Percentiles rank a stretch among this genome's conserved stretches.
Conservation (phyloP, 176 grass and related monocot genomes). For the Oryza brachyantha region DNA sequence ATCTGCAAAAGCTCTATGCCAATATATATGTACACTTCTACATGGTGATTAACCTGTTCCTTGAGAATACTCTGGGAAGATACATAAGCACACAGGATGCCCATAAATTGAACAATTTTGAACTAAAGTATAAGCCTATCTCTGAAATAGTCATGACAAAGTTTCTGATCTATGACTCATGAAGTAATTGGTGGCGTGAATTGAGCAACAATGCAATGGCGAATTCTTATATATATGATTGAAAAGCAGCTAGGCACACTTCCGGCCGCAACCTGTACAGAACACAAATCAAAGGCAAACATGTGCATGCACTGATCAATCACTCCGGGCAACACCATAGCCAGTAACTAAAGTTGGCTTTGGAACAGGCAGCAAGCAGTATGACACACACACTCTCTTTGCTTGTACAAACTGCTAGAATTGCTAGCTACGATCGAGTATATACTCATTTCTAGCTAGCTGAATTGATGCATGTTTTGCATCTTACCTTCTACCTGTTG, state of each 20-base stretch:
- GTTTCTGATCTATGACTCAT: not conserved
- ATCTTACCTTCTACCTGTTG: conserved; percentile 40
- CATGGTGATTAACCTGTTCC: too few species aligned
- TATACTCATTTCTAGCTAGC: not conserved
- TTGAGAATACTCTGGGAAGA: too few species aligned
- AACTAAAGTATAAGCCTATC: not conserved
- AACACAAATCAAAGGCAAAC: not conserved
- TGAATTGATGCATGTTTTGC: not conserved
- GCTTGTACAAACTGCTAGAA: not conserved
- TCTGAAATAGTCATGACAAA: not conserved
- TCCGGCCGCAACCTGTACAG: not conserved
- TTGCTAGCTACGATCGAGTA: not conserved
- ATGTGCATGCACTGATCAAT: not conserved
- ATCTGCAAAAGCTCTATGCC: too few species aligned
- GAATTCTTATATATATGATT: not conserved
- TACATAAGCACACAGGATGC: not conserved
- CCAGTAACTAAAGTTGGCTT: not conserved
- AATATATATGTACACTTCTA: too few species aligned
- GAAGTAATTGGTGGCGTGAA: not conserved
- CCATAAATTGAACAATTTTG: not conserved
- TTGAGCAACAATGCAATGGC: not conserved
- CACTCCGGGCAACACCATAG: not conserved
- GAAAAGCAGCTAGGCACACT: not conserved
- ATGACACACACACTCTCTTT: not conserved
- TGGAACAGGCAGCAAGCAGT: not conserved